Conservation (phyloP, 129 eudicot species). For the Flaveria sonorensis region DNA sequence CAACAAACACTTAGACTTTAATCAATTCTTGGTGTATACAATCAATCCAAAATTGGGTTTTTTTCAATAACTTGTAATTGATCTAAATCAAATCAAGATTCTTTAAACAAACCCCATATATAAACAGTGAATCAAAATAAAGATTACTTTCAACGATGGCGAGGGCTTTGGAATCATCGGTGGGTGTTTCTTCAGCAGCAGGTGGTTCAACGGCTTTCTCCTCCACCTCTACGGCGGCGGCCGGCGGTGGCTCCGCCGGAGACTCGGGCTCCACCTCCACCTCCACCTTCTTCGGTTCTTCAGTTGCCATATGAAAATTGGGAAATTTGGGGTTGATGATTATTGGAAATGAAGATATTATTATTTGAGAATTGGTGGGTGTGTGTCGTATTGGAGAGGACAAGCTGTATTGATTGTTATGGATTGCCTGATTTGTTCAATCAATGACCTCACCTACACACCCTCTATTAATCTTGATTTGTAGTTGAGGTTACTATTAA, state of each 20-base stretch:
- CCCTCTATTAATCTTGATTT: no score
- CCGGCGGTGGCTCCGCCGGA: constrained; percentile 36
- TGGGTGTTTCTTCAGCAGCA: constrained; percentile 48
- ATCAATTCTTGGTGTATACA: constrained; percentile 1
- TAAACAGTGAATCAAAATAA: no score
- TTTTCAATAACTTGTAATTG: no score
- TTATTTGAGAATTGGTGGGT: background rate
- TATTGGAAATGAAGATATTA: constrained; percentile 23
- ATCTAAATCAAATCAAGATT: no score
- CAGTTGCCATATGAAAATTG: constrained; percentile 65
- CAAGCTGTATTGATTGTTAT: constrained; percentile 31
- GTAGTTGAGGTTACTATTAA: no score
- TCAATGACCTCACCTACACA: constrained; percentile 12
- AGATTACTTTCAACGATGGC: constrained; percentile 59
- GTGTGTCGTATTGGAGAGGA: constrained; percentile 9
- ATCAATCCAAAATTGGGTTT: background rate
- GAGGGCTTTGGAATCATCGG: constrained; percentile 71
- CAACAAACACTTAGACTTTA: constrained; percentile 29
- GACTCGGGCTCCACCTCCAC: constrained; percentile 55
- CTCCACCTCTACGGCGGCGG: constrained; percentile 40
- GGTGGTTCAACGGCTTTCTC: constrained; percentile 62
- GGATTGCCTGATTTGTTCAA: constrained; percentile 27
- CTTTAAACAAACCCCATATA: no score
- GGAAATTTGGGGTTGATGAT: constrained; percentile 34
- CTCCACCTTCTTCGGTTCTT: constrained; percentile 58